Conservation (phyloP, 805 yeast genomes). For the Yarrowia porcina region DNA sequence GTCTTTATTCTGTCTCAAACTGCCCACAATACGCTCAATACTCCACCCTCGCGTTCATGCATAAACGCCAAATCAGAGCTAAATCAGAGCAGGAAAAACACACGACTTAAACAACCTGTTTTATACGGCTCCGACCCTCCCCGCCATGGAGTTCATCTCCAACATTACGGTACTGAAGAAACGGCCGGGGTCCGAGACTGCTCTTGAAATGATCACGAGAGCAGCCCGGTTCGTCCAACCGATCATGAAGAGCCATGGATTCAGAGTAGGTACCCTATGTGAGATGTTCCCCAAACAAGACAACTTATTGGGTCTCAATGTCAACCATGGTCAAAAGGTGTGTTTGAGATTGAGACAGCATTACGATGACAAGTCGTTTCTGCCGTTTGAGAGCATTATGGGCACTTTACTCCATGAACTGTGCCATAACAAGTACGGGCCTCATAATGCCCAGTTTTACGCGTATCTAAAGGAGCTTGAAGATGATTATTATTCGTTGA, state of each 20-base stretch:
- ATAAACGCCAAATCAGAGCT: neutral
- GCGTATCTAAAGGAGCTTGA: slow-evolving; percentile 58
- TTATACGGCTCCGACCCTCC: too few relatives aligned
- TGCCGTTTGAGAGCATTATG: slow-evolving; percentile 59
- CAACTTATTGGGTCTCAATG: slow-evolving; percentile 73
- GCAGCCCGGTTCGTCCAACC: slow-evolving; percentile 72
- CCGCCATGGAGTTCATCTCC: slow-evolving; percentile 28
- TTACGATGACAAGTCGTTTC: slow-evolving; percentile 50
- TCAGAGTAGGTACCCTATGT: slow-evolving; percentile 63
- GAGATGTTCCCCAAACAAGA: slow-evolving; percentile 78
- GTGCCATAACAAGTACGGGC: slow-evolving; percentile 73
- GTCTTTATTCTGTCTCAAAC: too few relatives aligned
- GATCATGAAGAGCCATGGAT: slow-evolving; percentile 62
- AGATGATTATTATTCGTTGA: slow-evolving; percentile 44
- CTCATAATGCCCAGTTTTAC: slow-evolving; percentile 75
- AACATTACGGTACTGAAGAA: slow-evolving; percentile 45
- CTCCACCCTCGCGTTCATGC: too few relatives aligned
- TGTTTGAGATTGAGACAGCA: slow-evolving; percentile 66
- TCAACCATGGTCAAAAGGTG: slow-evolving; percentile 71
- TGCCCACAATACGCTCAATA: too few relatives aligned
- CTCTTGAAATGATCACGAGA: slow-evolving; percentile 59
- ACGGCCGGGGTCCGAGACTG: slow-evolving; percentile 48
- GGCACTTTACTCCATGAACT: slow-evolving; percentile 89
- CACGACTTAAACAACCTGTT: neutral
- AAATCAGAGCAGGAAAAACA: neutral